Evolutionary conservation across 2,329 filamentous ascomycete genomes (phyloP).

Genomic region (Tolypocladium tropicale): DNA sequence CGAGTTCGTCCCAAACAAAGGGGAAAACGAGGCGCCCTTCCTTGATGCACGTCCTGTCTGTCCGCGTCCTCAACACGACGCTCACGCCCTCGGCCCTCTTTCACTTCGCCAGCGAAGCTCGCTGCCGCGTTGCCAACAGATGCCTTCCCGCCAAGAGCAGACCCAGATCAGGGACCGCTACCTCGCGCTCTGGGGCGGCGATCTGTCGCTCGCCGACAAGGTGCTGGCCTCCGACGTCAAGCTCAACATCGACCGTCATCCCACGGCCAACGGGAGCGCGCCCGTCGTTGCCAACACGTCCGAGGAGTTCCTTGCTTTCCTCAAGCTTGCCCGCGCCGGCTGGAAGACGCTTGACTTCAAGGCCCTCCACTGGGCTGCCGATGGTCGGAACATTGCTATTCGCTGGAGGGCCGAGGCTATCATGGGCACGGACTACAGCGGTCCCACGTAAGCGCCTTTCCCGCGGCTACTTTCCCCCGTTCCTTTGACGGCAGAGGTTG

Average conservation of each 20-base stretch:
- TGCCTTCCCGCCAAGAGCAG: not conserved
- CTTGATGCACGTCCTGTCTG: not conserved
- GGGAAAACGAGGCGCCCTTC: too few species aligned
- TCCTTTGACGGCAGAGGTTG: not conserved
- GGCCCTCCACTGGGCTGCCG: slow-evolving; percentile 3
- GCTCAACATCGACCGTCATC: not conserved
- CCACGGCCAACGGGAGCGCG: not conserved
- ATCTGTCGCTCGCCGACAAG: not conserved
- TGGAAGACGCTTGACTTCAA: slow-evolving; percentile 3
- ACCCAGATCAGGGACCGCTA: not conserved
- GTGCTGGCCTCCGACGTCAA: not conserved
- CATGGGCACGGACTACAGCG: slow-evolving; percentile 2
- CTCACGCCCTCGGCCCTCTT: not conserved
- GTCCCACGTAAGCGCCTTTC: slow-evolving; percentile 1
- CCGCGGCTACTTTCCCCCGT: too few species aligned
- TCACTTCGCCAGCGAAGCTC: not conserved
- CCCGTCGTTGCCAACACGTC: not conserved
- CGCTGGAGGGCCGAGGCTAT: slow-evolving; percentile 4
- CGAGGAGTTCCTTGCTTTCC: not conserved
- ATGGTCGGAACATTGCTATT: slow-evolving; percentile 1
- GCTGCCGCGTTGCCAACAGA: not conserved
- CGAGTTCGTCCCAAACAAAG: not conserved
- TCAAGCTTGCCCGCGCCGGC: not conserved
- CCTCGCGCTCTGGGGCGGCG: not conserved
- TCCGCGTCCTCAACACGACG: not conserved